phyloP scores from a whole-genome alignment of 768 basidiomycete genomes.

The Hydnum rufescens region DNA sequence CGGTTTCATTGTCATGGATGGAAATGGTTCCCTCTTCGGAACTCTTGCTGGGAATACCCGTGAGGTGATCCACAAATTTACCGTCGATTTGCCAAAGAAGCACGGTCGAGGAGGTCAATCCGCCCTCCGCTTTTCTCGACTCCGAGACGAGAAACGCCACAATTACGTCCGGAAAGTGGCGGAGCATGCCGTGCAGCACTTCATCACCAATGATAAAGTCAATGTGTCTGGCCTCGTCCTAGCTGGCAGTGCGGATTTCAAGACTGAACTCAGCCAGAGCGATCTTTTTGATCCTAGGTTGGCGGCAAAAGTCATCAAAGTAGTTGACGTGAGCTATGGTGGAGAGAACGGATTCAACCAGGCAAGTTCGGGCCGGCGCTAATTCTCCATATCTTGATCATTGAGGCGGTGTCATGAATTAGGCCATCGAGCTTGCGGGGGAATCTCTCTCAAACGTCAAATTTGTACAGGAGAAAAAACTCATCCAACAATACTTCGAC shows the following conservation, averaged over 20 bases:
- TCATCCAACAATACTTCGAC: conserved; percentile 97
- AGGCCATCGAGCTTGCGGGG: conserved; percentile 94
- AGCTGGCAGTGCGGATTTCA: conserved; percentile 96
- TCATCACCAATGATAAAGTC: conserved; percentile 94
- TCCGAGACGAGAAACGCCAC: conserved; percentile 97
- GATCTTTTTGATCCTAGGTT: conserved; percentile 91
- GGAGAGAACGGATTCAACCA: conserved; percentile 99
- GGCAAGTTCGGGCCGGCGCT: conserved; percentile 23
- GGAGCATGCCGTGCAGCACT: conserved; percentile 92
- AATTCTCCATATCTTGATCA: background rate
- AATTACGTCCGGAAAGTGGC: conserved; percentile 99
- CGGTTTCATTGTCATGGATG: conserved; percentile 99
- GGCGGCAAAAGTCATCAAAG: conserved; percentile 83
- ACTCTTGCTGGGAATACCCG: conserved; percentile 93
- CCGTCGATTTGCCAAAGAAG: conserved; percentile 97
- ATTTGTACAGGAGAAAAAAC: conserved; percentile 95
- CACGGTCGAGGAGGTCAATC: conserved; percentile 99
- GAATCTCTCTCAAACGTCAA: conserved; percentile 97
- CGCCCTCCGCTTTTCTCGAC: conserved; percentile 96
- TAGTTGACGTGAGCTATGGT: conserved; percentile 96
- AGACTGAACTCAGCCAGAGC: conserved; percentile 88
- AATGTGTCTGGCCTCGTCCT: conserved; percentile 92
- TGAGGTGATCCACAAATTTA: conserved; percentile 94
- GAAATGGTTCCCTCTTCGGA: conserved; percentile 93
- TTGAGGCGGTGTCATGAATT: background rate